These are phyloP conservation scores for Eimeria necatrix DNA, from an alignment of 169 alveolate genomes.

Conservation along the genomic window DNA sequence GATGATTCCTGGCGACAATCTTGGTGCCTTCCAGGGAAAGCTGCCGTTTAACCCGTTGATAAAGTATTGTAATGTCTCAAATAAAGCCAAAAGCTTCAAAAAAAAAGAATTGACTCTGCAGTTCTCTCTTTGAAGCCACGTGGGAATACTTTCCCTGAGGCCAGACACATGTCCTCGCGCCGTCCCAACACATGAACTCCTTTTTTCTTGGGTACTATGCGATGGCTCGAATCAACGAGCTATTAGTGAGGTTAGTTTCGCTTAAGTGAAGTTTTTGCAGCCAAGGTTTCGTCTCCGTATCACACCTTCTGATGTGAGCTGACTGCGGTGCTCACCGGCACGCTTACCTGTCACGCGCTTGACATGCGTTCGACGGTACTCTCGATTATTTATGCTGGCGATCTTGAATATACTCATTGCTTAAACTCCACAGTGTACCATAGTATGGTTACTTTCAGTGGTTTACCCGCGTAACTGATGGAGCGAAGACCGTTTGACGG, in stretches of 20 bases:
- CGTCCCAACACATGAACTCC: neutral
- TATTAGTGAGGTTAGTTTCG: too few relatives aligned
- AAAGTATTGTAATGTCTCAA: too few relatives aligned
- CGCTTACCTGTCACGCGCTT: neutral
- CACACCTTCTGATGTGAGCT: neutral
- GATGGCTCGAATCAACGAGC: too few relatives aligned
- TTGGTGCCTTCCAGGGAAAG: too few relatives aligned
- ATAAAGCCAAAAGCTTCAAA: too few relatives aligned
- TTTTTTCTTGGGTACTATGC: too few relatives aligned
- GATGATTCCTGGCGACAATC: too few relatives aligned
- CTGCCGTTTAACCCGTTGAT: too few relatives aligned
- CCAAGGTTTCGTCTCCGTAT: neutral
- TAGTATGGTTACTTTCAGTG: neutral
- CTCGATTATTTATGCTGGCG: neutral
- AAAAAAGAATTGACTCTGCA: too few relatives aligned
- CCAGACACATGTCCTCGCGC: constrained; percentile 29
- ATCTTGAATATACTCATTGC: neutral
- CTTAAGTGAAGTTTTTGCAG: too few relatives aligned
- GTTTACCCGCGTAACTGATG: neutral
- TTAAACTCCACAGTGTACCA: neutral
- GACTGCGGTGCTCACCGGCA: neutral
- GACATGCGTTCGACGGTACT: neutral
- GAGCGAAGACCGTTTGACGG: neutral
- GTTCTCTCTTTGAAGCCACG: too few relatives aligned
- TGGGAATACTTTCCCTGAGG: neutral